Conservation (phyloP, 495 filamentous ascomycete species). For the Cercophora scortea region DNA sequence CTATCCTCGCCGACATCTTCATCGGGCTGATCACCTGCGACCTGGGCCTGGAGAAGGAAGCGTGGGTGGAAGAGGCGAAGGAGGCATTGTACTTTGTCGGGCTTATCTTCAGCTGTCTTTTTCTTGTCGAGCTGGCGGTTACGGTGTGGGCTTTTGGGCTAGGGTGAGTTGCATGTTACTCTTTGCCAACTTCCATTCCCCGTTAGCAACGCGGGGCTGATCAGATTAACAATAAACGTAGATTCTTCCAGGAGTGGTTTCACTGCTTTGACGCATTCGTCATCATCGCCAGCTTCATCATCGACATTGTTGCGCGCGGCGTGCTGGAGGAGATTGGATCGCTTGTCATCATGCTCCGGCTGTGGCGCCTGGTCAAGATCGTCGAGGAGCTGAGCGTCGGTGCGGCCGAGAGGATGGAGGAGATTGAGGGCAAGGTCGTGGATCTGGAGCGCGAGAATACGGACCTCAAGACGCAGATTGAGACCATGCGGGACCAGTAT, state of each 20-base stretch:
- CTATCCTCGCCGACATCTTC: conserved; percentile 56
- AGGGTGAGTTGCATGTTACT: conserved; percentile 29
- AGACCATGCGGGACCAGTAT: conserved; percentile 5
- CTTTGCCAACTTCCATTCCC: background rate
- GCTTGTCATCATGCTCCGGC: conserved; percentile 53
- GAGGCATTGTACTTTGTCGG: conserved; percentile 27
- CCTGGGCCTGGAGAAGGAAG: conserved; percentile 24
- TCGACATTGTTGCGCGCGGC: conserved; percentile 51
- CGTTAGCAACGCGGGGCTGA: no score
- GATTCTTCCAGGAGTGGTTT: conserved; percentile 56
- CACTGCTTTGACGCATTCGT: conserved; percentile 56
- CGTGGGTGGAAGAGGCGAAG: conserved; percentile 28
- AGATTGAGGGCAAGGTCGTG: conserved; percentile 9
- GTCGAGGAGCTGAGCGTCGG: conserved; percentile 56
- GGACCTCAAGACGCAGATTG: conserved; percentile 6
- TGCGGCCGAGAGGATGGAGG: conserved; percentile 40
- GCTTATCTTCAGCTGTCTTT: conserved; percentile 51
- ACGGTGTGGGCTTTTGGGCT: conserved; percentile 49
- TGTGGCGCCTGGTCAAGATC: conserved; percentile 65
- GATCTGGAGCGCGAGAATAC: conserved; percentile 10
- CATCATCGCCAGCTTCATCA: conserved; percentile 51
- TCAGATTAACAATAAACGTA: conserved; percentile 6
- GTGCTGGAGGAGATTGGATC: conserved; percentile 53
- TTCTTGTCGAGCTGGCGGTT: conserved; percentile 51
- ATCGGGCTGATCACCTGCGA: conserved; percentile 55